Evolutionary conservation across 73 alveolate species (phyloP).

Genomic region (Tetrahymena malaccensis): DNA sequence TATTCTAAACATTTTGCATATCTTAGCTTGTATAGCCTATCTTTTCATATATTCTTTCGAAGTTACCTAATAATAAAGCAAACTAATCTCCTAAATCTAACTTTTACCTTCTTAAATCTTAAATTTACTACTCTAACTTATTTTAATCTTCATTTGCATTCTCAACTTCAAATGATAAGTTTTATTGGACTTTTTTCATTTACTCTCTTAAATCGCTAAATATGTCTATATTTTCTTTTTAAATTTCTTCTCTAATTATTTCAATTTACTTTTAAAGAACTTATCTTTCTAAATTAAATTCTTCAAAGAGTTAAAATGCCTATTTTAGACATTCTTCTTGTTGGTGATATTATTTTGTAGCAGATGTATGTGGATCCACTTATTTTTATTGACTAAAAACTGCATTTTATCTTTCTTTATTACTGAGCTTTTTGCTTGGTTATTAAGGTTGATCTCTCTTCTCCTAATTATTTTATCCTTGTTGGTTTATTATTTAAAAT

Average conservation of each 20-base stretch:
- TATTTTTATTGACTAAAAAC: not conserved
- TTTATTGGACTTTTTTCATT: not conserved
- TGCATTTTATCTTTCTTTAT: not conserved
- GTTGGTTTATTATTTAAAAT: no score
- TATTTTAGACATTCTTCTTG: not conserved
- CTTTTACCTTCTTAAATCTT: not conserved
- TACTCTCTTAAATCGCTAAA: not conserved
- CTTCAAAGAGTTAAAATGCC: not conserved
- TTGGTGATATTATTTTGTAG: not conserved
- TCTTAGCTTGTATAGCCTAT: not conserved
- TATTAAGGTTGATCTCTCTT: not conserved
- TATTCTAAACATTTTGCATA: not conserved
- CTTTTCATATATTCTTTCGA: not conserved
- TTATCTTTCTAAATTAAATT: not conserved
- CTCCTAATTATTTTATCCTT: not conserved
- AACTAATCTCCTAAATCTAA: not conserved
- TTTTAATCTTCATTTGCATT: not conserved
- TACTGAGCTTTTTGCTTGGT: not conserved
- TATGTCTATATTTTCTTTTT: not conserved
- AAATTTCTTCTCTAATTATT: not conserved
- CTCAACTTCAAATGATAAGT: not conserved
- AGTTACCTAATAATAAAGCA: not conserved
- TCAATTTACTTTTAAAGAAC: not conserved
- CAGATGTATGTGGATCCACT: not conserved
- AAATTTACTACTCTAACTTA: not conserved